Percentiles rank a stretch among this genome's conserved stretches.
Evolutionary conservation across 805 yeast species (phyloP).

Genomic region (Monosporozyma aquatica): DNA sequence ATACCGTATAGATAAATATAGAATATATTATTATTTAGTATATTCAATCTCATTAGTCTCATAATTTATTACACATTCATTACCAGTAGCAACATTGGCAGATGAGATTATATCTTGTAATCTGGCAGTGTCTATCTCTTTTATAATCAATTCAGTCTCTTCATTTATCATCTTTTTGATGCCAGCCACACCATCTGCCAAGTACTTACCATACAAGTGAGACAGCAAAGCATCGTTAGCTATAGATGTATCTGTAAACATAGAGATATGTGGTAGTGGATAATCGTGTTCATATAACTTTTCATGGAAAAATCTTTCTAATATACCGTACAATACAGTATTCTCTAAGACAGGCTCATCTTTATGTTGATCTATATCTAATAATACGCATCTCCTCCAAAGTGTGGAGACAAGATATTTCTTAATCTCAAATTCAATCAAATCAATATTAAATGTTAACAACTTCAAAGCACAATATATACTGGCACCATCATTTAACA

Average conservation of each 20-base stretch:
- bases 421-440: slow-evolving; percentile 26
- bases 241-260: slow-evolving; percentile 11
- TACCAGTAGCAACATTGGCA: slow-evolving; percentile 32
- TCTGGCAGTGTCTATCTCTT: not conserved
- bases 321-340: slow-evolving; percentile 39
- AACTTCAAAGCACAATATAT: slow-evolving; percentile 44
- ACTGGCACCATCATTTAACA: slow-evolving; percentile 32
- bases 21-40: not conserved
- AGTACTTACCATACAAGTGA: slow-evolving; percentile 10
- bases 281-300: slow-evolving; percentile 21
- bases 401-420: slow-evolving; percentile 31
- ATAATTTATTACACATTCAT: slow-evolving; percentile 31
- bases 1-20: not conserved
- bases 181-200: slow-evolving; percentile 3
- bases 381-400: slow-evolving; percentile 52
- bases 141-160: slow-evolving; percentile 14
- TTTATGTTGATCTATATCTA: slow-evolving; percentile 31
- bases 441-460: slow-evolving; percentile 32
- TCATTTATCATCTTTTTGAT: slow-evolving; percentile 8
- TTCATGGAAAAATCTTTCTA: slow-evolving; percentile 30
- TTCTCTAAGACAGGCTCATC: slow-evolving; percentile 37
- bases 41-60: slow-evolving; percentile 28
- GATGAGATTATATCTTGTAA: slow-evolving; percentile 32
- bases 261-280: slow-evolving; percentile 25
- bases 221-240: slow-evolving; percentile 13